A percentile compares a stretch with the other conserved stretches of the same genome.
phyloP scores from a whole-genome alignment of 2,329 filamentous ascomycete genomes.

The Exophiala dermatitidis region DNA sequence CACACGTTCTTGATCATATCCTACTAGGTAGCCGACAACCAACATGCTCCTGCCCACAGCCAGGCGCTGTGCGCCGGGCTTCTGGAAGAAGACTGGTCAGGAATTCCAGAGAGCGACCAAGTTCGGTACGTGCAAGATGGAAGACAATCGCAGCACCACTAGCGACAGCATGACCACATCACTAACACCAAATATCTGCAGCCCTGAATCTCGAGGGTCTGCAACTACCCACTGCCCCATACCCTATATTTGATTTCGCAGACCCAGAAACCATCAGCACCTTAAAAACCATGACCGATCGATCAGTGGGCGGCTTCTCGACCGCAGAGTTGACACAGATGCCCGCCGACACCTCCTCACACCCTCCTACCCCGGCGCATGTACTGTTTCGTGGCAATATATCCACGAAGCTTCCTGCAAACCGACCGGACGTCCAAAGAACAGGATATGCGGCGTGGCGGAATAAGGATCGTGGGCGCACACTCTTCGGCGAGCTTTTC shows the following conservation, averaged over 20 bases:
- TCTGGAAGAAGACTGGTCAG: conserved; percentile 26
- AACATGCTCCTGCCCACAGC: conserved; percentile 22
- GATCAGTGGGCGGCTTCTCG: conserved; percentile 80
- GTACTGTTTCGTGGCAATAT: conserved; percentile 81
- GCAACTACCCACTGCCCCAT: conserved; percentile 18
- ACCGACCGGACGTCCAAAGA: conserved; percentile 66
- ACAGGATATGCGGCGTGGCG: conserved; percentile 87
- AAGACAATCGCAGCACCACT: not conserved
- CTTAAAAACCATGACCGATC: conserved; percentile 76
- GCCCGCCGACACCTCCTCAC: conserved; percentile 38
- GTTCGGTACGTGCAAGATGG: conserved; percentile 21
- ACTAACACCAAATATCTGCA: conserved; percentile 7
- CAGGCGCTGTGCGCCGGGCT: conserved; percentile 26
- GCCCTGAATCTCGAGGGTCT: conserved; percentile 27
- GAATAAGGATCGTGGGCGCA: conserved; percentile 67
- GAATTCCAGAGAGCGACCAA: conserved; percentile 25
- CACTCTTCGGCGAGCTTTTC: conserved; percentile 74
- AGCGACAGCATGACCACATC: not conserved
- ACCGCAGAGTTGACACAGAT: conserved; percentile 63
- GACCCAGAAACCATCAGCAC: conserved; percentile 36
- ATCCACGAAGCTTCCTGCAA: conserved; percentile 70
- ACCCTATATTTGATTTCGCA: conserved; percentile 26
- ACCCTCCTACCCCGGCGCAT: conserved; percentile 48
- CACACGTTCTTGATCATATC: no score
- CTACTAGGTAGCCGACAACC: not conserved